Base-by-base conservation (phyloP, 441 rosid genomes). In the Omphalea diandra region DNA sequence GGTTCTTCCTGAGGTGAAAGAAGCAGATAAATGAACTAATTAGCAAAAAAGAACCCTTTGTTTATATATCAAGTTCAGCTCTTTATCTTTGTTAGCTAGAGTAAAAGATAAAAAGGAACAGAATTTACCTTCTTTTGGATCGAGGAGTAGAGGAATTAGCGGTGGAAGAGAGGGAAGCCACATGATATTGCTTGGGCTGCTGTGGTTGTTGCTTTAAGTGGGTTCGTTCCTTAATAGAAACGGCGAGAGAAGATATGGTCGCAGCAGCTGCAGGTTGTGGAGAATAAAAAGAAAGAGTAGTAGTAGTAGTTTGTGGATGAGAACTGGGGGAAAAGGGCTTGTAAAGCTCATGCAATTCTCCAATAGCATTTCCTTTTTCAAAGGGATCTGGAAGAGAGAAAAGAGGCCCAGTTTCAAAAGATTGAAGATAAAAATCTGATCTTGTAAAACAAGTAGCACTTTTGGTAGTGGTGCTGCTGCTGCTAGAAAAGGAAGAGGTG, bases 41-140 rank as follows among this genome's bases (percentile, higher is more conserved):
- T 11, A 40, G 31, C 20, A 31, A 75, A 44, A 52, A 47, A 63
- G 49, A 67, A 43, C 6, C 20, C 31, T n/a, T n/a, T n/a, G n/a
- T n/a, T n/a, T n/a, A n/a, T n/a, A n/a, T n/a, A n/a, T n/a, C n/a
- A n/a, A n/a, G n/a, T n/a, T n/a, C n/a, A n/a, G n/a, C n/a, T n/a
- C n/a, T n/a, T n/a, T n/a, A n/a, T n/a, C n/a, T n/a, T n/a, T n/a
- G n/a, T n/a, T n/a, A n/a, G n/a, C n/a, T n/a, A n/a, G n/a, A n/a
- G n/a, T n/a, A n/a, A n/a, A 2, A 15, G n/a, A 32, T 0, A 8
- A 2, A 7, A 35, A 60, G 26, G 2, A 27, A 14, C 2, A 8
- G 20, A 3, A 22, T 50, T 57, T 75, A 91, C 98, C 96, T 90
- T 88, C 90, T 85, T 82, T 91, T 94, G 71, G 98, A 86, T 79